Evolutionary conservation across 2,329 filamentous ascomycete species (phyloP).

Genomic region (Paraconiothyrium brasiliense): DNA sequence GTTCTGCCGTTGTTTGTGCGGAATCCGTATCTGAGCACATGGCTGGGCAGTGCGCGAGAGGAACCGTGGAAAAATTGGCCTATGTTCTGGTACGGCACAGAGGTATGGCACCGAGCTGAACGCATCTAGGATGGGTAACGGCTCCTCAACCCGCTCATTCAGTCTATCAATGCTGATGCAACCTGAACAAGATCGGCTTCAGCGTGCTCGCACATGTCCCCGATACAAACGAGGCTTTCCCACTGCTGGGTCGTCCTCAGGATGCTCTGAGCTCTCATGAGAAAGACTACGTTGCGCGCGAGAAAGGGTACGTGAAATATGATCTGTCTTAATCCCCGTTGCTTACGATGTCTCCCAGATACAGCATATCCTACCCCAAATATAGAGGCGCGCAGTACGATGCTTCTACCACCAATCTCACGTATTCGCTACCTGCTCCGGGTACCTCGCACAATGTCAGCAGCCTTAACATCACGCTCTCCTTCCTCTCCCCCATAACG

Average conservation of each 20-base stretch:
- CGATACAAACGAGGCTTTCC: constrained; percentile 68
- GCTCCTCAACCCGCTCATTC: background rate
- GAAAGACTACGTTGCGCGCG: constrained; percentile 48
- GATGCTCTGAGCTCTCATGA: constrained; percentile 63
- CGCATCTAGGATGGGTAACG: background rate
- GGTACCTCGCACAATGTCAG: constrained; percentile 42
- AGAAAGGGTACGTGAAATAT: constrained; percentile 48
- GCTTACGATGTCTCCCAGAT: constrained; percentile 43
- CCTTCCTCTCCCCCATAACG: constrained; percentile 80
- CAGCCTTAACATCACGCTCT: constrained; percentile 66
- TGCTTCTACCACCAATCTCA: constrained; percentile 75
- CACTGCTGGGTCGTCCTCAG: constrained; percentile 71
- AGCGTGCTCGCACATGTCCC: constrained; percentile 70
- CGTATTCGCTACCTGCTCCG: constrained; percentile 66
- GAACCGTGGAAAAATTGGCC: constrained; percentile 86
- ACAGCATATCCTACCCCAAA: constrained; percentile 65
- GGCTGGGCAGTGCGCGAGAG: constrained; percentile 72
- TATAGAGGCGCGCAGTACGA: constrained; percentile 72
- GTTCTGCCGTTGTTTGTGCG: constrained; percentile 61
- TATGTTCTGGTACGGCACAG: constrained; percentile 81
- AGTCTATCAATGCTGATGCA: constrained; percentile 21
- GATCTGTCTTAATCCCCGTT: background rate
- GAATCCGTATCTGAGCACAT: constrained; percentile 62
- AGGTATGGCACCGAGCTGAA: constrained; percentile 52
- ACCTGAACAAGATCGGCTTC: constrained; percentile 63